A percentile compares a stretch with the other conserved stretches of the same genome.
phyloP scores from a whole-genome alignment of 257 asterid species.

The Fraxinus americana region DNA sequence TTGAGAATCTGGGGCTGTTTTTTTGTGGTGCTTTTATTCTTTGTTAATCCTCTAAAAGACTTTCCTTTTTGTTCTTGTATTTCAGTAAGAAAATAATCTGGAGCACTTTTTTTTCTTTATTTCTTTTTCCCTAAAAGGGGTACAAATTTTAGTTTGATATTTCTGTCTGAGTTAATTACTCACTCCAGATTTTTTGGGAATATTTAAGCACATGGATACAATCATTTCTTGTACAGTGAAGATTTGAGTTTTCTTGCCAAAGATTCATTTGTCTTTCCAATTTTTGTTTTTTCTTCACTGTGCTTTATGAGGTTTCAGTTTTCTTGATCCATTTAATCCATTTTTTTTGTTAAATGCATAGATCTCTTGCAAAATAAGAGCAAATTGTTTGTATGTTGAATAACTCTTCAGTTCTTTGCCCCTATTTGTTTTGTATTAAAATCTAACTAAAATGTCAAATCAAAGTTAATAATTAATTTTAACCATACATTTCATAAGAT shows the following conservation, averaged over 20 bases:
- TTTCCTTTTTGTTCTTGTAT: constrained; percentile 8
- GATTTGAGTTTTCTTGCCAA: constrained; percentile 22
- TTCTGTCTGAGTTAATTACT: no score
- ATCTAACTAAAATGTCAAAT: no score
- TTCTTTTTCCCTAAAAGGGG: constrained; percentile 22
- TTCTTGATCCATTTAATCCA: constrained; percentile 43
- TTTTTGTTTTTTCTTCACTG: constrained; percentile 32
- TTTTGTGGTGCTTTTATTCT: not conserved
- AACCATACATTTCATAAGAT: no score
- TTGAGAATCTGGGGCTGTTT: constrained; percentile 19
- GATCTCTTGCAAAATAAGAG: constrained; percentile 51
- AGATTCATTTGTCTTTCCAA: constrained; percentile 30
- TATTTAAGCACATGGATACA: constrained; percentile 27
- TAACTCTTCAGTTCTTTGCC: constrained; percentile 10
- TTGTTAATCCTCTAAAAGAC: not conserved
- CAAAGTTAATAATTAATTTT: no score
- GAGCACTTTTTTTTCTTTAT: not conserved
- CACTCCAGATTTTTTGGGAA: constrained; percentile 3
- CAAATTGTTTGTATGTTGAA: constrained; percentile 21
- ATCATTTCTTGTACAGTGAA: constrained; percentile 33
- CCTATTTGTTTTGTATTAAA: no score
- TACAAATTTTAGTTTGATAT: not conserved
- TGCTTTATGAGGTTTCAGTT: constrained; percentile 33
- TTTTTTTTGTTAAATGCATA: constrained; percentile 30
- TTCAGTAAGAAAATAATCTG: constrained; percentile 5